These are phyloP conservation scores for Russula dissimulans DNA, from an alignment of 768 basidiomycete genomes.

Conservation along the genomic window DNA sequence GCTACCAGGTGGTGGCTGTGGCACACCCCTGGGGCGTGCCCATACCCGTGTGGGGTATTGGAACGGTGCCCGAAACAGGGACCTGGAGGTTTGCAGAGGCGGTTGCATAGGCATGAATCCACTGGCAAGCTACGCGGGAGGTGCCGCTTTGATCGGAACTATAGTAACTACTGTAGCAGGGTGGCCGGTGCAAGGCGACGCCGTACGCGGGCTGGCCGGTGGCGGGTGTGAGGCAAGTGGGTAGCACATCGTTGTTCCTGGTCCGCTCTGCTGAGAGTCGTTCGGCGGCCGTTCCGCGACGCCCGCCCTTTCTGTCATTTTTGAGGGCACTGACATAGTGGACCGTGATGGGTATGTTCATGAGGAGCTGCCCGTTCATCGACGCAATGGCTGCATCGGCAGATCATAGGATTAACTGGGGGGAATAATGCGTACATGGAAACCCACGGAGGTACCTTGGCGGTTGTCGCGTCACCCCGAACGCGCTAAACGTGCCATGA, in stretches of 20 bases:
- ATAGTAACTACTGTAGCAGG: too few species aligned
- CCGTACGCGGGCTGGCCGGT: constrained; percentile 23
- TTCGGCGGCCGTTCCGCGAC: constrained; percentile 96
- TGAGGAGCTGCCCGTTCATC: constrained; percentile 96
- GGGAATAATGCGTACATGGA: neutral
- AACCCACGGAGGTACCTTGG: constrained; percentile 46
- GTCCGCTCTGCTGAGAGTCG: constrained; percentile 92
- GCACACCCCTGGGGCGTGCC: too few species aligned
- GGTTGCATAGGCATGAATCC: too few species aligned
- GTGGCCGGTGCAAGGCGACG: too few species aligned
- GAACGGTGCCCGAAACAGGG: too few species aligned
- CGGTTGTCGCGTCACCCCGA: constrained; percentile 73
- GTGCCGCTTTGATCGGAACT: too few species aligned
- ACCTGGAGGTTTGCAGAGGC: too few species aligned
- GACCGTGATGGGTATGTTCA: constrained; percentile 96
- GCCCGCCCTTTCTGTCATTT: constrained; percentile 97
- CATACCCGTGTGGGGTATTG: too few species aligned
- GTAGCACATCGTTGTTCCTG: constrained; percentile 81
- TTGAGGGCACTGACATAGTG: constrained; percentile 87
- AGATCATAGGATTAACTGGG: constrained; percentile 52
- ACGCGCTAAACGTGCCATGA: constrained; percentile 95
- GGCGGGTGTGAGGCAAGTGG: constrained; percentile 72
- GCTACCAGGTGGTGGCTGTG: too few species aligned
- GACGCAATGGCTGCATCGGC: constrained; percentile 94
- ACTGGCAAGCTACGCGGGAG: too few species aligned